Evolutionary conservation across 2,329 filamentous ascomycete genomes (phyloP).

Genomic region (Trichoderma sp.): DNA sequence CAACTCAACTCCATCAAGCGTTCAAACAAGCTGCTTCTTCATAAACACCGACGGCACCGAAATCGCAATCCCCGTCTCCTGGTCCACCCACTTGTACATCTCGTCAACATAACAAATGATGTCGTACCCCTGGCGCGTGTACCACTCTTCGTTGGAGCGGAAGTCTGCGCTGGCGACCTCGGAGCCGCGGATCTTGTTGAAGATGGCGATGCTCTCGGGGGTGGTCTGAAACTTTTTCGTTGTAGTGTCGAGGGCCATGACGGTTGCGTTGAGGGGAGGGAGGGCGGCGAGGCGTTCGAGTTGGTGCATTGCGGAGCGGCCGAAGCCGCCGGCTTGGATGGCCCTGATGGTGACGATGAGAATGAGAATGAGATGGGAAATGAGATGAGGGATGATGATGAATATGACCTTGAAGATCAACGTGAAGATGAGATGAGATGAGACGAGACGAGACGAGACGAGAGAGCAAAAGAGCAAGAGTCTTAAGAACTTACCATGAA

Average conservation of each 20-base stretch:
- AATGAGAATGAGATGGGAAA: neutral
- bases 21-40: conserved; percentile 26
- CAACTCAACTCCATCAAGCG: neutral
- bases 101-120: conserved; percentile 21
- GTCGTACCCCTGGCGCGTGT: conserved; percentile 30
- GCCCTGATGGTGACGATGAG: conserved; percentile 22
- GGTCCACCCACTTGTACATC: conserved; percentile 24
- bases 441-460: too few species aligned
- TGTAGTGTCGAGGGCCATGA: conserved; percentile 38
- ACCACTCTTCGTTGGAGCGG: conserved; percentile 33
- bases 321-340: conserved; percentile 38
- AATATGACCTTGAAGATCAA: neutral
- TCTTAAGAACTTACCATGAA: conserved; percentile 29
- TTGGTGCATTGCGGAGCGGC: conserved; percentile 37
- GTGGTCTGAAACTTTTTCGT: conserved; percentile 31
- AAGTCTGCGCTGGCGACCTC: conserved; percentile 28
- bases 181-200: conserved; percentile 31
- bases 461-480: neutral
- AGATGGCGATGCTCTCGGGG: conserved; percentile 25
- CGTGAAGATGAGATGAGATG: too few species aligned
- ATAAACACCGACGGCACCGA: conserved; percentile 26
- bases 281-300: conserved; percentile 34
- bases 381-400: neutral
- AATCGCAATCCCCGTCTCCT: conserved; percentile 17
- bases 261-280: conserved; percentile 34